Conservation (phyloP, 225 moss, liverwort and hornwort species). For the Asterella californica region DNA sequence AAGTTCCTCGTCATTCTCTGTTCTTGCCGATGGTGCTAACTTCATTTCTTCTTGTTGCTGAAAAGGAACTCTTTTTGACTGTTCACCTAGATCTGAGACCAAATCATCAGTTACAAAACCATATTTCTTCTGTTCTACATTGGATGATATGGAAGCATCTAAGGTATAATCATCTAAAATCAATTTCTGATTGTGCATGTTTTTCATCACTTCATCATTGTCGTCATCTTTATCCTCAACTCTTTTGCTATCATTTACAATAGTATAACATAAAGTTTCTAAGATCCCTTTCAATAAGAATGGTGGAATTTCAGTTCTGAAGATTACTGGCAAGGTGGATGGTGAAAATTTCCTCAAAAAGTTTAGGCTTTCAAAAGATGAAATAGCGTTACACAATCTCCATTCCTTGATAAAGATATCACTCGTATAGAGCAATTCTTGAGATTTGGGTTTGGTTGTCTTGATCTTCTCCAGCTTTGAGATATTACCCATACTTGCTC, state of each 20-base stretch:
- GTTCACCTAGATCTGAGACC: not conserved
- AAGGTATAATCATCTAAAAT: not conserved
- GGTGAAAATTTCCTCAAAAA: constrained; percentile 47
- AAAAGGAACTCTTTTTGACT: not conserved
- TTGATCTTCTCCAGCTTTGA: not conserved
- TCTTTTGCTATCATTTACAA: constrained; percentile 24
- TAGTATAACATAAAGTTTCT: constrained; percentile 28
- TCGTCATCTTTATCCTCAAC: not conserved
- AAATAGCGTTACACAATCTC: constrained; percentile 41
- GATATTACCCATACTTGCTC: no score
- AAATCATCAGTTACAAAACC: not conserved
- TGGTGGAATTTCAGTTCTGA: constrained; percentile 71
- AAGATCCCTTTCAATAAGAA: constrained; percentile 51
- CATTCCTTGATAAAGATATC: constrained; percentile 53
- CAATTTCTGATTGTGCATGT: not conserved
- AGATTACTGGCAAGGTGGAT: constrained; percentile 35
- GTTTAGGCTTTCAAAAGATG: constrained; percentile 31
- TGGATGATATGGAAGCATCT: not conserved
- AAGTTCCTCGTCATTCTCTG: not conserved
- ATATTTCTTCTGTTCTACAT: not conserved
- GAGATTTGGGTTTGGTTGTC: not conserved
- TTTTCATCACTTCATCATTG: not conserved
- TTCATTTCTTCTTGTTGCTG: not conserved
- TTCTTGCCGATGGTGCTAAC: not conserved
- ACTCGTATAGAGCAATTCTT: constrained; percentile 27